Evolutionary conservation across 805 yeast genomes (phyloP), one percentile per base, ranked within the genome.

Genomic region (Zygosaccharomyces rouxii): DNA sequence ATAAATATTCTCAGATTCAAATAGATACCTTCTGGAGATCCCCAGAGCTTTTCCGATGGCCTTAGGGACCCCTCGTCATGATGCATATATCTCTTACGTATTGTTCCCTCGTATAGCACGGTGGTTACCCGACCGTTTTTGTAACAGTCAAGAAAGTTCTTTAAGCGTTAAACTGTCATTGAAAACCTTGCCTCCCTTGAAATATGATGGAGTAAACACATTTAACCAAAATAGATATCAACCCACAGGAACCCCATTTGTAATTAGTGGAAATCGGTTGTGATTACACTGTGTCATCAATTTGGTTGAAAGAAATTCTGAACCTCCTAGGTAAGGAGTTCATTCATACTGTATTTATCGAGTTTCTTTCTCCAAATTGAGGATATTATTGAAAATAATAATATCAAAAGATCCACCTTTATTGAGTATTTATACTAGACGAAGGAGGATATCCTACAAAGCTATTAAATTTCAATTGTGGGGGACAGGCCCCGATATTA

Each of bases 311-410:
- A 41, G 44, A 11, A 41, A 26, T 41, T 41, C 35, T 11, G 35
- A 16, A 29, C 14, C 25, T 33, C 35, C 44, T 23, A 14, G 35
- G 7, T 18, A 29, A 41, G 44, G 33, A 41, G 37, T 41, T 19
- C 37, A 10, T 9, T 41, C n/a, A 29, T 28, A 33, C 19, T 41
- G 44, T 41, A 29, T 22, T 16, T 25, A 30, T n/a, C 18, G 33
- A 21, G 33, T 26, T 39, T 14, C 33, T 41, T 23, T 41, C 44
- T 23, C 39, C 38, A 21, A 23, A 42, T 42, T 33, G 19, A 42
- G 23, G 31, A 33, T 33, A 33, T 33, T 14, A 33, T 33, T 14
- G 10, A 33, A 31, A 9, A 10, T 14, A 18, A 33, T 16, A 33
- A 33, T 33, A 33, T 14, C 7, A 14, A 33, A 21, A 33, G 14